A percentile compares a stretch with the other conserved stretches of the same genome.
Conservation (phyloP, 1,139 yeast genomes). For the Candida sanyaensis region DNA sequence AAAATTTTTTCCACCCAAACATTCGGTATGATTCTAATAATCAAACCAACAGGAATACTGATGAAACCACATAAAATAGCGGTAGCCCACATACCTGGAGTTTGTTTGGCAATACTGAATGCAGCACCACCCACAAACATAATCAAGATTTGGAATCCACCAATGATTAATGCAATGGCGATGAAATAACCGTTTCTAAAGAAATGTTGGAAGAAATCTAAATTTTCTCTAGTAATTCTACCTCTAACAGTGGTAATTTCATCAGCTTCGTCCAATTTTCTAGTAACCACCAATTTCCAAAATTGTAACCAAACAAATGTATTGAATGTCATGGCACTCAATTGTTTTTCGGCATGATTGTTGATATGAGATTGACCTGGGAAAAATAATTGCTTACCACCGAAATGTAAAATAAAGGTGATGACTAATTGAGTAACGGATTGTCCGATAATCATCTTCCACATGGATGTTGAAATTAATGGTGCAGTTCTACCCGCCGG, state of each 20-base stretch:
- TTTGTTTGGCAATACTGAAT: slow-evolving; percentile 75
- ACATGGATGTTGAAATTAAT: slow-evolving; percentile 86
- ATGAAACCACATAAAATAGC: slow-evolving; percentile 82
- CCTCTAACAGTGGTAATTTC: slow-evolving; percentile 58
- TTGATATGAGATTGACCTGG: slow-evolving; percentile 34
- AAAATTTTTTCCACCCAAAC: slow-evolving; percentile 66
- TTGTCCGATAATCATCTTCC: slow-evolving; percentile 98
- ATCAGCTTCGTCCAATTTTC: slow-evolving; percentile 89
- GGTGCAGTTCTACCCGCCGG: slow-evolving; percentile 87
- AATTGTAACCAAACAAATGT: slow-evolving; percentile 98
- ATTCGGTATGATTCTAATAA: slow-evolving; percentile 84
- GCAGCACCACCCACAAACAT: slow-evolving; percentile 99
- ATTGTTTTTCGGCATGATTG: slow-evolving; percentile 54
- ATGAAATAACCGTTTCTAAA: slow-evolving; percentile 83
- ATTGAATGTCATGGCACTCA: slow-evolving; percentile 87
- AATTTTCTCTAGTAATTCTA: slow-evolving; percentile 59
- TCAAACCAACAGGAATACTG: slow-evolving; percentile 76
- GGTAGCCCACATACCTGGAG: slow-evolving; percentile 86
- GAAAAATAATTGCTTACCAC: slow-evolving; percentile 65
- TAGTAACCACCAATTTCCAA: slow-evolving; percentile 87
- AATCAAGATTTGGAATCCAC: slow-evolving; percentile 80
- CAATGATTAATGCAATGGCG: slow-evolving; percentile 69
- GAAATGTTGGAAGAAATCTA: slow-evolving; percentile 82
- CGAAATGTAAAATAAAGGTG: slow-evolving; percentile 80
- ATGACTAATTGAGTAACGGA: slow-evolving; percentile 73